Conservation (phyloP, 2,329 filamentous ascomycete species). For the Karstenula rhodostoma region DNA sequence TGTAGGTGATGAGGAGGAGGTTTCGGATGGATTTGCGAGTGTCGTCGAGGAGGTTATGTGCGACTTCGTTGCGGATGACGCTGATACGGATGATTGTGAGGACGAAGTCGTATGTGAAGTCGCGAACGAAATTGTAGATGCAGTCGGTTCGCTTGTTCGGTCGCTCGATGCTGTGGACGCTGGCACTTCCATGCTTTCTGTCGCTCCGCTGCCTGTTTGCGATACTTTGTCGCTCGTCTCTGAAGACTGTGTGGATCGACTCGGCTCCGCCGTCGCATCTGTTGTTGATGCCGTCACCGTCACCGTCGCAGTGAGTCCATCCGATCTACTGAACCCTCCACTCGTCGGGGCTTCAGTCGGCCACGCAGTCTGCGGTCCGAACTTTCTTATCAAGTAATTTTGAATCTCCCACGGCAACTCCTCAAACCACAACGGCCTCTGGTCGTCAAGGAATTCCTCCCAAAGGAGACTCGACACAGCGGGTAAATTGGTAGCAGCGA, state of each 20-base stretch:
- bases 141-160: conserved; percentile 8
- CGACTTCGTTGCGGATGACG: conserved; percentile 7
- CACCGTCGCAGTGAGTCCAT: conserved; percentile 16
- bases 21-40: conserved; percentile 13
- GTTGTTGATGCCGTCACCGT: conserved; percentile 10
- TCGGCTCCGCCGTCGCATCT: conserved; percentile 8
- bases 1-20: conserved; percentile 23
- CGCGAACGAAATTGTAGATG: conserved; percentile 13
- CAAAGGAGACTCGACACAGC: conserved; percentile 46
- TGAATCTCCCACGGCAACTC: conserved; percentile 45
- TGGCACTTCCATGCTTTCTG: conserved; percentile 15
- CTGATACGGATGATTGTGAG: background rate
- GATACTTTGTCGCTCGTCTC: conserved; percentile 10
- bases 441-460: conserved; percentile 44
- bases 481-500: conserved; percentile 47
- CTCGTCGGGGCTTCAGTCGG: conserved; percentile 29
- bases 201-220: conserved; percentile 13
- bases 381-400: conserved; percentile 43
- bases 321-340: conserved; percentile 1
- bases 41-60: conserved; percentile 8
- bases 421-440: conserved; percentile 44
- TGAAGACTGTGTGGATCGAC: conserved; percentile 5
- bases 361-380: conserved; percentile 43
- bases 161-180: conserved; percentile 13
- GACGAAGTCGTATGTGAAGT: background rate